phyloP scores from a whole-genome alignment of 2,329 filamentous ascomycete species.

The Xylaria sp. region DNA sequence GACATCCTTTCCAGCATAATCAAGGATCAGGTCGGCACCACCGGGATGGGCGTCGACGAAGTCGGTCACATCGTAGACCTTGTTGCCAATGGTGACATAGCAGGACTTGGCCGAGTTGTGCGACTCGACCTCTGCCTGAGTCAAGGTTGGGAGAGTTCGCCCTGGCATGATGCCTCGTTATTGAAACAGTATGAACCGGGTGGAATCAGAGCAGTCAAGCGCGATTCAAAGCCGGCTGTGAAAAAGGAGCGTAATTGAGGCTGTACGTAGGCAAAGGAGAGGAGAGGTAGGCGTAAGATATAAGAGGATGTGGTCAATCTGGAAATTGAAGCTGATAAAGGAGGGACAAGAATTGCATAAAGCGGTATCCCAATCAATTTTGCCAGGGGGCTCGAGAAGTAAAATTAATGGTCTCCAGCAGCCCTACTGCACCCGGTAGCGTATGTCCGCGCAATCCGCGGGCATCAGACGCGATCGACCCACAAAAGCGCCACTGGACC shows the following conservation, averaged over 20 bases:
- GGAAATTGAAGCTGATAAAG: constrained; percentile 24
- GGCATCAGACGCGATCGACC: constrained; percentile 35
- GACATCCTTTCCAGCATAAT: constrained; percentile 90
- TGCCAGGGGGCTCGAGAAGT: constrained; percentile 32
- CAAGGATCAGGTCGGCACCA: constrained; percentile 85
- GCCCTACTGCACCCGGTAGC: neutral
- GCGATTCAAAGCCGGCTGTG: neutral
- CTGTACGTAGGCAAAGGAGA: constrained; percentile 10
- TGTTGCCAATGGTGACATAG: constrained; percentile 89
- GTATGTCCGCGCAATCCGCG: constrained; percentile 31
- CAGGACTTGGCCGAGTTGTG: constrained; percentile 86
- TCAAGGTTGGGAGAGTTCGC: constrained; percentile 84
- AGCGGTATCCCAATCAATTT: constrained; percentile 14
- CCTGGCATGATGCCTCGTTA: constrained; percentile 71
- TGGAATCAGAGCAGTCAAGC: neutral
- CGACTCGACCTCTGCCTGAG: constrained; percentile 79
- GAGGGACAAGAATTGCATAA: constrained; percentile 24
- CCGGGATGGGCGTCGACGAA: constrained; percentile 93
- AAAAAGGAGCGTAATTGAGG: constrained; percentile 7
- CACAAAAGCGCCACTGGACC: constrained; percentile 19
- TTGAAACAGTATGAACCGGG: neutral
- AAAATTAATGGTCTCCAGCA: constrained; percentile 31
- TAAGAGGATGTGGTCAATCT: constrained; percentile 8
- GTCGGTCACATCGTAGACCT: constrained; percentile 94
- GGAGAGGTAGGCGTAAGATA: constrained; percentile 14